Base-by-base conservation (phyloP, 116 monocot genomes). In the Posidonia oceanica region DNA sequence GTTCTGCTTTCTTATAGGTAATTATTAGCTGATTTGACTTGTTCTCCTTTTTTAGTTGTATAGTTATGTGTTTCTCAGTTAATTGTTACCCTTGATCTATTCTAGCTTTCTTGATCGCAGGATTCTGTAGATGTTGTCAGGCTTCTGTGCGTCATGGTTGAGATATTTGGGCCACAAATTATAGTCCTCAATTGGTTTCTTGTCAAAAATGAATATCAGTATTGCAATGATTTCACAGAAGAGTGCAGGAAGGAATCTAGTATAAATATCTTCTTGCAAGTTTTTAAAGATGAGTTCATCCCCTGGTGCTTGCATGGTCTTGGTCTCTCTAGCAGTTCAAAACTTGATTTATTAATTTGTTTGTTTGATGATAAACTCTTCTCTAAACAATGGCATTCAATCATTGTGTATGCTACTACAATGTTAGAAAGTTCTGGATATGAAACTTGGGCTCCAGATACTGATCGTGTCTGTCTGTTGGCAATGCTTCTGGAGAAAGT, bases 251-350 rank as follows among this genome's bases (percentile, higher is more conserved):
- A 72, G 18, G 72, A 77, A 66, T 60, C 71, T 17, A 73, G 66
- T 51, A 52, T 59, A 61, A 63, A 64, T 17, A 10, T 60, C 11
- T 88, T 86, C 80, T 63, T 97, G 68, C 80, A 82, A 54, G 52
- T 72, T 66, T 91, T 89, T 58, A 82, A 71, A 52, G 78, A 82
- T 71, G 87, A 87, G 41, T 71, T 87, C 68, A 74, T 91, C 75
- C 91, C 91, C 72, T 97, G 88, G 88, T 97, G 96, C 77, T 77
- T 97, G 53, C 23, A 68, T 64, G 70, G 71, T 23, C 69, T 81
- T 44, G 70, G 70, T 78, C 54, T 39, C 39, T 83, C 87, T 40
- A 79, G 77, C 67, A 78, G 68, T 76, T 83, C 81, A 75, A 88
- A 88, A 76, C 70, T 97, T 66, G 88, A 97, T 77, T 78, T 97